Conservation (phyloP, 164 flowering plant species). For the Berberis thunbergii region DNA sequence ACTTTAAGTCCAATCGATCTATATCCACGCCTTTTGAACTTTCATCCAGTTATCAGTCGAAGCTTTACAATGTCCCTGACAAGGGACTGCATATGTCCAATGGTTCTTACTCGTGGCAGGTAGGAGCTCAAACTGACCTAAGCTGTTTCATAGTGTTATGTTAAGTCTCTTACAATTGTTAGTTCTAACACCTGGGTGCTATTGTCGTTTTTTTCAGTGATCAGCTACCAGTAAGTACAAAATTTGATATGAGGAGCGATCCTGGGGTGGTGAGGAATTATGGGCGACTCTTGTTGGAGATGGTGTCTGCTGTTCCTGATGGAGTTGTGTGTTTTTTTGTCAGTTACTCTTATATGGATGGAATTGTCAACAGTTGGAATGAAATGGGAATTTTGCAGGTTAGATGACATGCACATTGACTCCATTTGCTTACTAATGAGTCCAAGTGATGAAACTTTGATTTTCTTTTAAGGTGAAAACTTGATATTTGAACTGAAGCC, state of each 20-base stretch:
- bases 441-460: too few species aligned
- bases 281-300: constrained; percentile 91
- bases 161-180: too few species aligned
- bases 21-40: constrained; percentile 92
- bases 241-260: constrained; percentile 96
- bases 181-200: neutral
- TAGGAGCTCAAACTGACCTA: constrained; percentile 15
- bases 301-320: constrained; percentile 97
- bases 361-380: constrained; percentile 90
- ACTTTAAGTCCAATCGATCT: constrained; percentile 96
- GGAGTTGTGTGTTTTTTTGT: constrained; percentile 98
- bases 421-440: too few species aligned
- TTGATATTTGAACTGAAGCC: too few species aligned
- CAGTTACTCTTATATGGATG: constrained; percentile 99
- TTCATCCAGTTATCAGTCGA: constrained; percentile 93
- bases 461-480: too few species aligned
- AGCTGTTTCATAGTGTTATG: too few species aligned
- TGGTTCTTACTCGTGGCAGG: constrained; percentile 99
- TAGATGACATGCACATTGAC: neutral
- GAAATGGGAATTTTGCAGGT: constrained; percentile 88
- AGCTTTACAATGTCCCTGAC: constrained; percentile 97
- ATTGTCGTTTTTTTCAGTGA: constrained; percentile 49
- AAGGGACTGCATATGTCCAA: constrained; percentile 98
- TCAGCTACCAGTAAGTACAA: constrained; percentile 98
- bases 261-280: constrained; percentile 96